Evolutionary conservation across 495 filamentous ascomycete species (phyloP).

Genomic region (Daldinia caldariorum): DNA sequence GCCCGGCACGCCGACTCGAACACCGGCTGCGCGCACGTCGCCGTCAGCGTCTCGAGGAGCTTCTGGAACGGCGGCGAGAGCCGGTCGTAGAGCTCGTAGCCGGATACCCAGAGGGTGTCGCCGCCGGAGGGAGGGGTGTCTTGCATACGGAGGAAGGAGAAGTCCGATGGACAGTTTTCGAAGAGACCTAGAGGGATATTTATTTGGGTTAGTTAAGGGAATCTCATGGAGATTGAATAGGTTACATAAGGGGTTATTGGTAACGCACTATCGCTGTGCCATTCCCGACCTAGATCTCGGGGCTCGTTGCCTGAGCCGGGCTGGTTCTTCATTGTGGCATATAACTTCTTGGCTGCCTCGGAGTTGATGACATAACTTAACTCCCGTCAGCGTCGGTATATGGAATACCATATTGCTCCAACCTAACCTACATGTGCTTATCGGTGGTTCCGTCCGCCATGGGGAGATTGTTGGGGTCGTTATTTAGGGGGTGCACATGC

Average conservation of each 20-base stretch:
- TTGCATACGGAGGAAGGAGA: conserved; percentile 55
- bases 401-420: no score
- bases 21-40: conserved; percentile 56
- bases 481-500: conserved; percentile 56
- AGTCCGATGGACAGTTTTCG: conserved; percentile 55
- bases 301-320: conserved; percentile 46
- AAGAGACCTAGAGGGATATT: conserved; percentile 43
- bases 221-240: neutral
- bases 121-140: conserved; percentile 53
- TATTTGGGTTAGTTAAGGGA: neutral
- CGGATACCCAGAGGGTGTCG: conserved; percentile 57
- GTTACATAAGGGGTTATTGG: neutral
- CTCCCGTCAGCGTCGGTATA: neutral
- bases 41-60: conserved; percentile 53
- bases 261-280: conserved; percentile 56
- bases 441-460: conserved; percentile 55
- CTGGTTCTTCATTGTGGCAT: conserved; percentile 53
- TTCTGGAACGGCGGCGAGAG: conserved; percentile 50
- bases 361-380: conserved; percentile 59
- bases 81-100: conserved; percentile 57
- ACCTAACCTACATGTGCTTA: conserved; percentile 48
- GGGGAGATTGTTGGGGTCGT: conserved; percentile 54
- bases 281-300: conserved; percentile 53
- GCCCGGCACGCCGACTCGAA: conserved; percentile 51
- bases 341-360: conserved; percentile 57